phyloP scores from a whole-genome alignment of 2,329 filamentous ascomycete species.

The Epichloe amarillans region DNA sequence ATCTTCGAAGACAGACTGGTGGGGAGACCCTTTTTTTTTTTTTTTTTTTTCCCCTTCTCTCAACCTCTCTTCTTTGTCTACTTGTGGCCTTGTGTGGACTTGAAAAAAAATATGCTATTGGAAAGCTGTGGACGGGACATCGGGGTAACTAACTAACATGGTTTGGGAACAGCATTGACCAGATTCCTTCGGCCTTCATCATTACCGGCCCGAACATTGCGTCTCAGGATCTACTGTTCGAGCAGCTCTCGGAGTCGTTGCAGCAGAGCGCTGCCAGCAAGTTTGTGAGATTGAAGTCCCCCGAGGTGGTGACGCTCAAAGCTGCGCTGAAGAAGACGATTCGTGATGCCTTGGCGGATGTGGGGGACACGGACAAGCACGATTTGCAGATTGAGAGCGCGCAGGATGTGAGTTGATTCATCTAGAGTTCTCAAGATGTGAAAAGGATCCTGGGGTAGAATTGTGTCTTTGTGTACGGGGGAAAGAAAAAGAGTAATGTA shows the following conservation, averaged over 20 bases:
- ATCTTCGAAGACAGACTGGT: conserved; percentile 21
- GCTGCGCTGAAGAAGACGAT: conserved; percentile 61
- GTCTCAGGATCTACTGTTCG: conserved; percentile 60
- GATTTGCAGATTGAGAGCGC: conserved; percentile 33
- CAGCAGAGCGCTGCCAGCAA: conserved; percentile 32
- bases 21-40: not conserved
- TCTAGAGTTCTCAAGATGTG: not conserved
- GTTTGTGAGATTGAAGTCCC: conserved; percentile 55
- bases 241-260: conserved; percentile 51
- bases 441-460: no score
- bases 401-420: conserved; percentile 30
- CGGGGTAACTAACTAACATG: no score
- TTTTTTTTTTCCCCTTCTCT: not conserved
- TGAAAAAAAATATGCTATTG: not conserved
- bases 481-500: no score
- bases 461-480: no score
- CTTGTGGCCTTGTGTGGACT: not conserved
- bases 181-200: conserved; percentile 57
- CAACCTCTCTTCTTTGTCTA: not conserved
- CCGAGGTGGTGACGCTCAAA: conserved; percentile 62
- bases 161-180: conserved; percentile 21
- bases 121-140: not conserved
- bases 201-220: conserved; percentile 69
- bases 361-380: conserved; percentile 42
- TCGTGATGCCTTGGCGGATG: conserved; percentile 42